A percentile compares a stretch with the other conserved stretches of the same genome.
Conservation (phyloP, 192 early-diverging fungal species). For the Coemansia sp. region DNA sequence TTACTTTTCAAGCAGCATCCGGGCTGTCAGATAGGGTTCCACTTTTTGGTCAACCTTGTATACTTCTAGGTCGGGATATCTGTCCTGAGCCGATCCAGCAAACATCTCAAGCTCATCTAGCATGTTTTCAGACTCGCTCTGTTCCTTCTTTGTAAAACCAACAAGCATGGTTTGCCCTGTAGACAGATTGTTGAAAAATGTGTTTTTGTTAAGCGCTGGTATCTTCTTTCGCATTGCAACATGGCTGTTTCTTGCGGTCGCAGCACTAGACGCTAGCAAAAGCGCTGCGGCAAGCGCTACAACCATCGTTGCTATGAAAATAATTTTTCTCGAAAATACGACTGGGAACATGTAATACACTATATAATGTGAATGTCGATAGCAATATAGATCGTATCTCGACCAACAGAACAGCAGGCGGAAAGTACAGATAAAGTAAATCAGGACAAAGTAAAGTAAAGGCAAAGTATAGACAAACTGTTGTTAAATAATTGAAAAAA, state of each 20-base stretch:
- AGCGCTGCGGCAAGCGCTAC: neutral
- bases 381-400: neutral
- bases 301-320: neutral
- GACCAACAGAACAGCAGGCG: too few relatives aligned
- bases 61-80: slow-evolving; percentile 29
- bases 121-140: slow-evolving; percentile 22
- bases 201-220: slow-evolving; percentile 20
- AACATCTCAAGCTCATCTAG: slow-evolving; percentile 20
- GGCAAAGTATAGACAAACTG: neutral
- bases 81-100: slow-evolving; percentile 12
- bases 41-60: slow-evolving; percentile 34
- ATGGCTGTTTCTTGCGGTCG: neutral
- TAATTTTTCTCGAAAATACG: neutral
- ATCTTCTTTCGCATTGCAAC: neutral
- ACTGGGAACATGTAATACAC: neutral
- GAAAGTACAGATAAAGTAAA: too few relatives aligned
- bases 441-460: neutral
- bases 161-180: slow-evolving; percentile 28
- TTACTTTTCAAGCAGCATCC: slow-evolving; percentile 38
- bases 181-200: slow-evolving; percentile 22
- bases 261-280: neutral
- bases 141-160: slow-evolving; percentile 21
- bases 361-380: neutral
- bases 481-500: neutral
- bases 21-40: slow-evolving; percentile 45